A percentile compares a stretch with the other conserved stretches of the same genome.
These are phyloP conservation scores for Aristolochia contorta DNA, from an alignment of 164 flowering plant species.

Conservation along the genomic window DNA sequence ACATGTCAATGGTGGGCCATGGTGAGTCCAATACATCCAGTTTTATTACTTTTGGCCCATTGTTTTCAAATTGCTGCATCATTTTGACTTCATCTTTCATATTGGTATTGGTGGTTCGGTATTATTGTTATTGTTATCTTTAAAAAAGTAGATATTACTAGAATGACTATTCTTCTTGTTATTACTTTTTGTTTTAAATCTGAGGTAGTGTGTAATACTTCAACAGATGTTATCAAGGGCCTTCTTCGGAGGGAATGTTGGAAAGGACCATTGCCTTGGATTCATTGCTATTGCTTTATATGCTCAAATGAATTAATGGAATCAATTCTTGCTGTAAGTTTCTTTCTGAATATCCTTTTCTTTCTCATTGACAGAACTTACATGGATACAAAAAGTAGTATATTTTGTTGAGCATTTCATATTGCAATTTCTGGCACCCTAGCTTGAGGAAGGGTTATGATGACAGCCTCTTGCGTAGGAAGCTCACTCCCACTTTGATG, in stretches of 20 bases:
- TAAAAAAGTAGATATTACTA: not conserved
- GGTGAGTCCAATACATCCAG: too few species aligned
- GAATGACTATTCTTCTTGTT: not conserved
- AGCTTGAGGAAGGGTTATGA: too few species aligned
- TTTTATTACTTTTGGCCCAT: too few species aligned
- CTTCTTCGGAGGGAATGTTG: slow-evolving; percentile 50
- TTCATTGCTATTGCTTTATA: slow-evolving; percentile 96
- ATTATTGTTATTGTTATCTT: not conserved
- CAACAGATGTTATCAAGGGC: slow-evolving; percentile 71
- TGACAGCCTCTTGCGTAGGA: too few species aligned
- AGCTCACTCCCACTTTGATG: too few species aligned
- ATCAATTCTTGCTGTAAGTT: slow-evolving; percentile 55
- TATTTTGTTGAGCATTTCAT: too few species aligned
- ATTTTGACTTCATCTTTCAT: too few species aligned
- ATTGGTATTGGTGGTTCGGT: not conserved
- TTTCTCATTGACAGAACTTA: not conserved
- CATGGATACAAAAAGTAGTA: too few species aligned
- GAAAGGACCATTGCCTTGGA: slow-evolving; percentile 82
- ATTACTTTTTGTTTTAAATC: not conserved
- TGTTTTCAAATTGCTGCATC: too few species aligned
- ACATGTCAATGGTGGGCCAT: too few species aligned
- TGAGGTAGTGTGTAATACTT: not conserved
- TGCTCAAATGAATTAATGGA: slow-evolving; percentile 70
- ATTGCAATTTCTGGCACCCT: too few species aligned
- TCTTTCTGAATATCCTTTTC: not conserved